Percentiles rank a stretch among this genome's conserved stretches.
Evolutionary conservation across 2,329 filamentous ascomycete genomes (phyloP).

Genomic region (Leptographium procerum): DNA sequence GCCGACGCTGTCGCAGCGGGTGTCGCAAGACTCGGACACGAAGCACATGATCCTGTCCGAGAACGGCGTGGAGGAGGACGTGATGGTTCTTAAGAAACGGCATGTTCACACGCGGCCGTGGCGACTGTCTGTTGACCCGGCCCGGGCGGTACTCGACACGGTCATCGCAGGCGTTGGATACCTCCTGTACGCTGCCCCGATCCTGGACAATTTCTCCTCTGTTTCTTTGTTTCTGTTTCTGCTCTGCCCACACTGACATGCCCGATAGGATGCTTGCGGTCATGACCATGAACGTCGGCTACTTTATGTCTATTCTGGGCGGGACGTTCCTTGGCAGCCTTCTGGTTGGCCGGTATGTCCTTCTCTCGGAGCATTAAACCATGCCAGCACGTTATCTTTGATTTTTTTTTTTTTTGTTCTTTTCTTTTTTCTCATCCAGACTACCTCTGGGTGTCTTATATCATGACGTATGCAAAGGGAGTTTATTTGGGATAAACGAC

Average conservation of each 20-base stretch:
- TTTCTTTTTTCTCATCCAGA: background rate
- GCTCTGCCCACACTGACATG: background rate
- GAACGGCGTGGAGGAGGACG: constrained; percentile 71
- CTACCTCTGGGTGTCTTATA: background rate
- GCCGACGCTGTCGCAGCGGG: constrained; percentile 44
- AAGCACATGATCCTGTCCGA: constrained; percentile 54
- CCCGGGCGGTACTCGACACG: constrained; percentile 59
- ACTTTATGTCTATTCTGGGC: constrained; percentile 62
- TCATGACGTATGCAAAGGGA: background rate
- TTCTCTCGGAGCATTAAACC: constrained; percentile 36
- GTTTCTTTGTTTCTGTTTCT: background rate
- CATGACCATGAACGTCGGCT: constrained; percentile 75
- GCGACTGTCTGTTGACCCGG: constrained; percentile 68
- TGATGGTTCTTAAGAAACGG: constrained; percentile 57
- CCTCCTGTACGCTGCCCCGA: constrained; percentile 59
- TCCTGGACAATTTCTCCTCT: background rate
- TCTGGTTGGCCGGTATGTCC: constrained; percentile 58
- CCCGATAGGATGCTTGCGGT: constrained; percentile 73
- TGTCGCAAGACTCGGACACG: constrained; percentile 46
- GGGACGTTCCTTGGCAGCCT: constrained; percentile 81
- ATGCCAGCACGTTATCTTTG: background rate
- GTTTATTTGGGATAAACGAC: background rate
- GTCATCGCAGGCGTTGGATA: constrained; percentile 69
- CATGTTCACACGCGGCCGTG: constrained; percentile 51
- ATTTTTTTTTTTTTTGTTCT: background rate